Conservation (phyloP, 2,329 filamentous ascomycete genomes). For the Lasiodiplodia theobromae region DNA sequence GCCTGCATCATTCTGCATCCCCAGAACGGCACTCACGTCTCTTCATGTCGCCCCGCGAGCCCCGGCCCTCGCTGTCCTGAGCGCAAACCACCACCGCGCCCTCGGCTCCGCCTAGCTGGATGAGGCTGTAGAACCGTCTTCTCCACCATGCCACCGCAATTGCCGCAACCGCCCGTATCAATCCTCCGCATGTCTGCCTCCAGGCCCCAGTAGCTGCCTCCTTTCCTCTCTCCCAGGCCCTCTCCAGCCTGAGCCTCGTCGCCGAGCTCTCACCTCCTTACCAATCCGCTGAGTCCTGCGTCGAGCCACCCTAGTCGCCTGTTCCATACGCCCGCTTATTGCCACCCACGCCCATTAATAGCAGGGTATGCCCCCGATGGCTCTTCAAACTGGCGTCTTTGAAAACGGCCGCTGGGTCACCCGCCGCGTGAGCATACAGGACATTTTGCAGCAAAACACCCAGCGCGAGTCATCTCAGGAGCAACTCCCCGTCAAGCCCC, state of each 20-base stretch:
- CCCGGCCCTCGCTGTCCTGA: slow-evolving; percentile 3
- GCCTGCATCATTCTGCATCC: slow-evolving; percentile 25
- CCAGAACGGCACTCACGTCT: slow-evolving; percentile 17
- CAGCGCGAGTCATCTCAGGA: slow-evolving; percentile 36
- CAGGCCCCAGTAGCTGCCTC: slow-evolving; percentile 2
- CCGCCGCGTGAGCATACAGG: slow-evolving; percentile 49
- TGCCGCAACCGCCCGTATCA: slow-evolving; percentile 24
- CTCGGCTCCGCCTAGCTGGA: slow-evolving; percentile 8
- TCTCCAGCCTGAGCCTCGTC: background rate
- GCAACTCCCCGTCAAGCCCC: slow-evolving; percentile 37
- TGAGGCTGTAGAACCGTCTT: slow-evolving; percentile 12
- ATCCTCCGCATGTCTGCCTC: slow-evolving; percentile 18
- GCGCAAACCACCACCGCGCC: slow-evolving; percentile 6
- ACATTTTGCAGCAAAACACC: slow-evolving; percentile 43
- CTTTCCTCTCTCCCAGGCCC: background rate
- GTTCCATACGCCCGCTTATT: slow-evolving; percentile 1
- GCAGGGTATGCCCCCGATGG: slow-evolving; percentile 29
- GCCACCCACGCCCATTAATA: slow-evolving; percentile 5
- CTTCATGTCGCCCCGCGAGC: slow-evolving; percentile 20
- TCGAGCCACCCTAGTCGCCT: background rate
- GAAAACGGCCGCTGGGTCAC: slow-evolving; percentile 46
- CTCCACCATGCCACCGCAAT: slow-evolving; percentile 29
- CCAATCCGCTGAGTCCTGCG: background rate
- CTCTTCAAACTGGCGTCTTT: slow-evolving; percentile 35
- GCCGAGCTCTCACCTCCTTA: background rate